Evolutionary conservation across 208 protist genomes (phyloP).

Genomic region (Polymyxa betae): DNA sequence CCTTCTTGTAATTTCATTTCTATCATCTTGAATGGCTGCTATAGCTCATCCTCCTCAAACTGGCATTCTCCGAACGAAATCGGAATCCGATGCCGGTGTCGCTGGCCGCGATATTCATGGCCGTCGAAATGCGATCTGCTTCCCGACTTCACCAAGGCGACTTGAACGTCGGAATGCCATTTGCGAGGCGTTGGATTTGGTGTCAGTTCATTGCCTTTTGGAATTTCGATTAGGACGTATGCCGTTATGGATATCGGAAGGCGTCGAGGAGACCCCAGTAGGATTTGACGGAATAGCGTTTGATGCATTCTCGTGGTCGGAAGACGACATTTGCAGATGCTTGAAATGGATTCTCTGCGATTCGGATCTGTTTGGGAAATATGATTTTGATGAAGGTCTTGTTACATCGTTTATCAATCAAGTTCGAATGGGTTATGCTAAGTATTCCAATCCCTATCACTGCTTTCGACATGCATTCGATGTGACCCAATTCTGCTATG

Average conservation of each 20-base stretch:
- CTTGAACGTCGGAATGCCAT: not conserved
- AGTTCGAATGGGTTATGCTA: conserved; percentile 45
- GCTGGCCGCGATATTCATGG: not conserved
- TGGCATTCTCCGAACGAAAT: not conserved
- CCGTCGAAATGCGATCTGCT: conserved; percentile 30
- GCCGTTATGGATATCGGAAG: not conserved
- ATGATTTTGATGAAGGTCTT: not conserved
- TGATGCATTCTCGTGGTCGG: conserved; percentile 45
- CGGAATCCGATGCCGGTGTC: not conserved
- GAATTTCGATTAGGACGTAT: not conserved
- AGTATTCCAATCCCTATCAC: conserved; percentile 35
- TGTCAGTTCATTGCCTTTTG: not conserved
- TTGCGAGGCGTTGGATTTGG: not conserved
- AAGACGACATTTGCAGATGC: not conserved
- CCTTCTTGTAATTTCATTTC: no score
- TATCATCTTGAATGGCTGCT: not conserved
- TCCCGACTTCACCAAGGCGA: not conserved
- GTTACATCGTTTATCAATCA: not conserved
- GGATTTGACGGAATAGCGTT: not conserved
- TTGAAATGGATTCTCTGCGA: conserved; percentile 33
- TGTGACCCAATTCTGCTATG: conserved; percentile 39
- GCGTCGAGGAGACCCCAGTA: not conserved
- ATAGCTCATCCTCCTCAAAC: not conserved
- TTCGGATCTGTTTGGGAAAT: not conserved
- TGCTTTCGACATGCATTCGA: conserved; percentile 38